Conservation (phyloP, 352 stramenopile species). For the Thraustotheca clavata region DNA sequence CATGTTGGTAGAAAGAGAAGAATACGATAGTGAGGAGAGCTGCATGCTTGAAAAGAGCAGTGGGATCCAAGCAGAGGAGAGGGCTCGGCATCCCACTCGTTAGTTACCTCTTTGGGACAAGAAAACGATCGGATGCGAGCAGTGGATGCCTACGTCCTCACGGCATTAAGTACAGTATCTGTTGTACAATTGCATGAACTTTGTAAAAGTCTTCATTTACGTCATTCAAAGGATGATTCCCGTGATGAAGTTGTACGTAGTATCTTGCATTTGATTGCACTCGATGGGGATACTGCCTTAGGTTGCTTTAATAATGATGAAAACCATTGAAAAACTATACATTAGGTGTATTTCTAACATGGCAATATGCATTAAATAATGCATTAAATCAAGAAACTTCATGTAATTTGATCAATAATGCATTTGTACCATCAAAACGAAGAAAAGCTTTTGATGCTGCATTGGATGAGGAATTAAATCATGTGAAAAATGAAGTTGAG, state of each 20-base stretch:
- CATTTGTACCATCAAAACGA: conserved; percentile 37
- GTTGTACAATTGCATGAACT: no score
- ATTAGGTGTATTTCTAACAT: conserved; percentile 54
- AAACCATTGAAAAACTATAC: no score
- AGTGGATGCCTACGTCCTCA: no score
- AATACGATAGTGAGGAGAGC: not conserved
- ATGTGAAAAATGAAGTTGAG: conserved; percentile 33
- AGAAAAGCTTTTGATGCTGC: conserved; percentile 19
- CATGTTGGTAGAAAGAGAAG: not conserved
- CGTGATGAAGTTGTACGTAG: conserved; percentile 50
- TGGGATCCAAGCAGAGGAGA: not conserved
- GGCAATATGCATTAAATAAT: conserved; percentile 39
- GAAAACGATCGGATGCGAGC: no score
- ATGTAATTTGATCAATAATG: conserved; percentile 53
- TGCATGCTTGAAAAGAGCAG: not conserved
- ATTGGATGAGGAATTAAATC: conserved; percentile 43
- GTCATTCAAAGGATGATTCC: conserved; percentile 46
- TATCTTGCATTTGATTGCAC: conserved; percentile 47
- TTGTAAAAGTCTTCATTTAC: no score
- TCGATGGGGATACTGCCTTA: conserved; percentile 65
- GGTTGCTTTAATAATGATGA: no score
- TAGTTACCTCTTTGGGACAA: no score
- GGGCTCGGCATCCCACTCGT: not conserved
- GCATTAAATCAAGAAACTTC: conserved; percentile 30
- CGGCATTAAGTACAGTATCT: no score